Evolutionary conservation across 345 rosid genomes (phyloP).

Genomic region (Euphorbia pulcherrima): DNA sequence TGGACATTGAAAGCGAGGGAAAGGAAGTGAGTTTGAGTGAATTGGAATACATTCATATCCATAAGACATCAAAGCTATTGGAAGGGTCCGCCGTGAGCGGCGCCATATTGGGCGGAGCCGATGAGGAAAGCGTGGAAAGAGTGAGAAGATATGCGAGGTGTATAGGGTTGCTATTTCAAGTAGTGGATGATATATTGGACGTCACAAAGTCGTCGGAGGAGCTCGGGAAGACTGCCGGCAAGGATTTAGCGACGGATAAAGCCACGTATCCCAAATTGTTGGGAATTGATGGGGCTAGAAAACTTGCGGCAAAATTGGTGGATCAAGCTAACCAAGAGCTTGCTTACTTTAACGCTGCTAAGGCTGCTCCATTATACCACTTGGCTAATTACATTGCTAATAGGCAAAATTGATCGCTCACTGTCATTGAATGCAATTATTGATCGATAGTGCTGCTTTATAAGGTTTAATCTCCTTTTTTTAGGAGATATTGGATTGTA

Average conservation of each 20-base stretch:
- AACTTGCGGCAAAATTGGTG: conserved; percentile 23
- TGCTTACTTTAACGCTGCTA: conserved; percentile 23
- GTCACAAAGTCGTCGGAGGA: conserved; percentile 31
- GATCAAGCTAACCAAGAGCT: conserved; percentile 33
- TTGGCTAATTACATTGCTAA: conserved; percentile 31
- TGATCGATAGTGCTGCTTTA: neutral
- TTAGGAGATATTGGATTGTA: too few relatives aligned
- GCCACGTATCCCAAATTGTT: conserved; percentile 38
- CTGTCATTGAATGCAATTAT: too few relatives aligned
- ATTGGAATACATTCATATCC: conserved; percentile 37
- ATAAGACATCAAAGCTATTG: conserved; percentile 37
- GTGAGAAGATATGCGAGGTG: conserved; percentile 33
- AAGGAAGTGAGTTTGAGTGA: conserved; percentile 26
- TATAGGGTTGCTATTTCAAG: conserved; percentile 35
- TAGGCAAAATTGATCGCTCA: conserved; percentile 33
- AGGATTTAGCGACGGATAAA: conserved; percentile 34
- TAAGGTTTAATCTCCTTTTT: too few relatives aligned
- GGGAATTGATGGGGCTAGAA: conserved; percentile 34
- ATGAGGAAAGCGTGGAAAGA: conserved; percentile 18
- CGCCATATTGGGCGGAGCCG: conserved; percentile 37
- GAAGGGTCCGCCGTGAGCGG: conserved; percentile 40
- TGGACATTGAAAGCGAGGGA: conserved; percentile 50
- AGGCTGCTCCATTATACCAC: conserved; percentile 31
- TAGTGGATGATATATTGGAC: conserved; percentile 36
- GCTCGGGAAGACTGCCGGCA: conserved; percentile 40